phyloP scores from a whole-genome alignment of 2,329 filamentous ascomycete genomes.

The Mollisia scopiformis region DNA sequence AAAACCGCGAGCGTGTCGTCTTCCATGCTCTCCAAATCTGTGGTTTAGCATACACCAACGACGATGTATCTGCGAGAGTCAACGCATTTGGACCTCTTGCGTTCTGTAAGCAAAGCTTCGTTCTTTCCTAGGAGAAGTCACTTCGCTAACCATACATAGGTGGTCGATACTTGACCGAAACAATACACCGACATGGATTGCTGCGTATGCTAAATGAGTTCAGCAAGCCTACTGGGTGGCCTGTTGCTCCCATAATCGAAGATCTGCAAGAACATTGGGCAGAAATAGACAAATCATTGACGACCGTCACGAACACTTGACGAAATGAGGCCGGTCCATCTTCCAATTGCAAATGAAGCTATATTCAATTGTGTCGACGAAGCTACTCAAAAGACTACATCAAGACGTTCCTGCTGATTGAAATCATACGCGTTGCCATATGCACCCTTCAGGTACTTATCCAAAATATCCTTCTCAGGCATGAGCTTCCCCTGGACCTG shows the following conservation, averaged over 20 bases:
- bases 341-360: not conserved
- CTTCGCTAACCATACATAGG: constrained; percentile 24
- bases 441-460: constrained; percentile 55
- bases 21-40: constrained; percentile 45
- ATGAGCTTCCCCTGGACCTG: constrained; percentile 56
- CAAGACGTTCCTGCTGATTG: constrained; percentile 43
- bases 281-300: not conserved
- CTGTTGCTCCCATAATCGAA: constrained; percentile 40
- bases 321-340: not conserved
- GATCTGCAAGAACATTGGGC: constrained; percentile 35
- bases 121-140: not conserved
- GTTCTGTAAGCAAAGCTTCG: constrained; percentile 42
- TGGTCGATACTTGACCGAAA: constrained; percentile 35
- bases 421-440: constrained; percentile 68
- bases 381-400: constrained; percentile 7
- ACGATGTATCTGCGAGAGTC: constrained; percentile 45
- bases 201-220: constrained; percentile 38
- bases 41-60: constrained; percentile 48
- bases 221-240: constrained; percentile 41
- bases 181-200: constrained; percentile 38
- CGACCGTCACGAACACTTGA: not conserved
- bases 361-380: not conserved
- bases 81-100: constrained; percentile 53
- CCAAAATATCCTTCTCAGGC: constrained; percentile 43
- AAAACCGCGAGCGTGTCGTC: constrained; percentile 29